Percentiles rank a stretch among this genome's conserved stretches.
phyloP scores from a whole-genome alignment of 305 asterid genomes.

The Ilex paraguariensis region DNA sequence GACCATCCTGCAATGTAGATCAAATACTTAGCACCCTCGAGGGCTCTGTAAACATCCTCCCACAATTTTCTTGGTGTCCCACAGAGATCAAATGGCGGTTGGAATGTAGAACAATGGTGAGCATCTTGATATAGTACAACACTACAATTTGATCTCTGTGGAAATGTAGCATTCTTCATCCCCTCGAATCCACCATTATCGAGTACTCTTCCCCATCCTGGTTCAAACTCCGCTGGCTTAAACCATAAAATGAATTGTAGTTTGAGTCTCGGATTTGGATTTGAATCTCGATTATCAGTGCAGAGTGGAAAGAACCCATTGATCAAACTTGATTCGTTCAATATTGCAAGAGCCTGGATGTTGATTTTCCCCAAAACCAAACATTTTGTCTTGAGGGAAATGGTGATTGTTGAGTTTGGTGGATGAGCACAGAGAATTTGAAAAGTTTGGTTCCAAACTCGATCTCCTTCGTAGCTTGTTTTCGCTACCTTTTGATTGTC shows the following conservation, averaged over 20 bases:
- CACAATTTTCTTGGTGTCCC: constrained; percentile 52
- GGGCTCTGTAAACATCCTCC: constrained; percentile 78
- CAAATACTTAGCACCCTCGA: constrained; percentile 82
- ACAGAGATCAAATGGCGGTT: constrained; percentile 39
- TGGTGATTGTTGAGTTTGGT: constrained; percentile 47
- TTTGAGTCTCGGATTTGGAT: constrained; percentile 43
- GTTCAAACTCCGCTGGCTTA: constrained; percentile 60
- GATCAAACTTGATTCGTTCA: constrained; percentile 50
- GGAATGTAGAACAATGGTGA: constrained; percentile 51
- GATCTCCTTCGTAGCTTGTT: constrained; percentile 48
- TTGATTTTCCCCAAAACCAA: constrained; percentile 53
- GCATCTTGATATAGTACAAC: constrained; percentile 80
- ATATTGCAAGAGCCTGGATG: constrained; percentile 38
- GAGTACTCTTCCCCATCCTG: constrained; percentile 49
- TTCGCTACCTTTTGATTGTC: constrained; percentile 60
- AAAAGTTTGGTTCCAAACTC: constrained; percentile 79
- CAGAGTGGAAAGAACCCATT: constrained; percentile 65
- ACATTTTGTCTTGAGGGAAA: constrained; percentile 51
- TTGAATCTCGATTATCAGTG: constrained; percentile 37
- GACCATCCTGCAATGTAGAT: constrained; percentile 89
- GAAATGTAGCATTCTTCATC: constrained; percentile 57
- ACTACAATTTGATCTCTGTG: constrained; percentile 56
- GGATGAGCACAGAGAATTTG: constrained; percentile 84
- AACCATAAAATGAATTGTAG: constrained; percentile 70
- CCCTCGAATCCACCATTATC: constrained; percentile 56